Base-by-base conservation (phyloP, 768 basidiomycete species). In the Lactifluus subvellereus region DNA sequence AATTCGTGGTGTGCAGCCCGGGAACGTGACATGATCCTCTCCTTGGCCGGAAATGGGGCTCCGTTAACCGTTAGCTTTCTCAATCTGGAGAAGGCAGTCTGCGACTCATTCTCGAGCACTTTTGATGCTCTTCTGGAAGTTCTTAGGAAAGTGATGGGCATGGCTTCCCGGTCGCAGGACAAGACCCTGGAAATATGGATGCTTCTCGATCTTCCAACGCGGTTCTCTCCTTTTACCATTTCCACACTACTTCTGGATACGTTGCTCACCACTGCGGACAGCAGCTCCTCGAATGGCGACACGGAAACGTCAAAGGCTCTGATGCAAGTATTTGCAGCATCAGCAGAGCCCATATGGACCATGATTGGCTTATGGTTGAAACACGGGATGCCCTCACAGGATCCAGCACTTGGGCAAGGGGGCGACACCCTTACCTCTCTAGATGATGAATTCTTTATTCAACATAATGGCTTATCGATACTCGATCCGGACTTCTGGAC, bases 371-470 rank as follows among this genome's bases (percentile, higher is more conserved):
- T 76, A 59, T 94, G 91, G 91, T 73, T 93, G 57, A 79, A 77
- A 52, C 79, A 87, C 67, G 91, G 91, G 0, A 88, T 88, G 84
- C 84, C 84, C 4, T 69, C 76, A 20, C 70, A 71, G 37, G 69
- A 73, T 20, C 54, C 60, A 43, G 22, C 61, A 35, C 42, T 52
- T n/a, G 16, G 45, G 38, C 54, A 60, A 38, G 49, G 32, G 52
- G 22, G 22, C 30, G 33, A 65, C 30, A 67, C 67, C 18, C 61
- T 52, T 42, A 68, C 51, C 57, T 57, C 64, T 48, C 75, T 87
- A 1, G 84, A 87, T 20, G 85, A 86, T 11, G 91, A 94, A 69
- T 91, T 91, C 74, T 92, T 93, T 72, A 83, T 94, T 51, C 87
- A 88, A 69, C 81, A 82, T 64, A 89, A 82, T 68, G 85, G 84